Evolutionary conservation across 768 basidiomycete genomes (phyloP).

Genomic region (Crassisporium funariophilum): DNA sequence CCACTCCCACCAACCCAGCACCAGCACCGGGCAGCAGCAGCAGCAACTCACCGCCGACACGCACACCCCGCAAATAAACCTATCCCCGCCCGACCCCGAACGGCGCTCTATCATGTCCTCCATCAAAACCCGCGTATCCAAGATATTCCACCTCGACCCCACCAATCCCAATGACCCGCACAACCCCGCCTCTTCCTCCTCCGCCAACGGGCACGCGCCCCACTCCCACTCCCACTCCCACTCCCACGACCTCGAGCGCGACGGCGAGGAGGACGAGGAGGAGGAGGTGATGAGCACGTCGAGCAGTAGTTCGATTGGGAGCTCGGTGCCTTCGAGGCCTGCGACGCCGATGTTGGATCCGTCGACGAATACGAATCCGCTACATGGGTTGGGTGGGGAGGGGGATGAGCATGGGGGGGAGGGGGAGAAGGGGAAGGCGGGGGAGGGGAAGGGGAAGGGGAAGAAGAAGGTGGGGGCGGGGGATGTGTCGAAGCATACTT

Average conservation of each 20-base stretch:
- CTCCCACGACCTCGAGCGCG: too few species aligned
- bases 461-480: slow-evolving; percentile 30
- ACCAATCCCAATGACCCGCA: background rate
- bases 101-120: slow-evolving; percentile 48
- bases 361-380: slow-evolving; percentile 70
- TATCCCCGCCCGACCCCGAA: slow-evolving; percentile 26
- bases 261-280: too few species aligned
- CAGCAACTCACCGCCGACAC: background rate
- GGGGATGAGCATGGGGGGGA: slow-evolving; percentile 30
- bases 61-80: slow-evolving; percentile 3
- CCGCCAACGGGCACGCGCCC: slow-evolving; percentile 8
- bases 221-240: too few species aligned
- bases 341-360: slow-evolving; percentile 75
- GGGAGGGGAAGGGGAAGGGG: slow-evolving; percentile 20
- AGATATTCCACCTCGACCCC: slow-evolving; percentile 38
- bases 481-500: slow-evolving; percentile 90
- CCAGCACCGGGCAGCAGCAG: slow-evolving; percentile 10
- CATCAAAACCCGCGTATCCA: slow-evolving; percentile 48
- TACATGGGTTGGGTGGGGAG: slow-evolving; percentile 36
- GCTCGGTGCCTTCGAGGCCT: slow-evolving; percentile 39
- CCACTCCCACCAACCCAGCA: background rate
- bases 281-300: slow-evolving; percentile 13
- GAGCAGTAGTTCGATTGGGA: slow-evolving; percentile 26
- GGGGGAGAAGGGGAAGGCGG: slow-evolving; percentile 49
- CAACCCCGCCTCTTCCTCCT: background rate